Evolutionary conservation across 768 basidiomycete genomes (phyloP), one percentile per base, ranked within the genome.

Genomic region (Punctularia strigosozonata): DNA sequence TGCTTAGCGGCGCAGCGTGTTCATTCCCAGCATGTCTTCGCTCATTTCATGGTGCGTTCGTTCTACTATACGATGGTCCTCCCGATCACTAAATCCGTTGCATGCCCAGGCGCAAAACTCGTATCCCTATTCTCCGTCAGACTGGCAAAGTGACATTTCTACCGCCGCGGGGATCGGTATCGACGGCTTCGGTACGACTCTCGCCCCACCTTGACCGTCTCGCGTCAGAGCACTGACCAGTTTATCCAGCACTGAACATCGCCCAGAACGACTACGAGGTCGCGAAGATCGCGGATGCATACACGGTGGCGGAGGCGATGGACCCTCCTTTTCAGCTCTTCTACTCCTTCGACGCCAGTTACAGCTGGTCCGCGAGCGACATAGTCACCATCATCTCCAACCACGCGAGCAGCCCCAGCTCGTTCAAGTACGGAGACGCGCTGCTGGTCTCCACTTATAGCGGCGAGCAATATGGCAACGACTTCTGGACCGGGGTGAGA

Each of bases 271-370:
- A 52, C 18, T 57, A 57, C 28, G 55, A 57, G 36, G 45, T 52
- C 5, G 46, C 41, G 31, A 42, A 39, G 10, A 46, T 65, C 15
- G 51, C 52, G 2, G 52, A 52, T 31, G 64, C 64, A 7, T 66
- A 58, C 43, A 31, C 49, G 23, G 65, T 51, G 0, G 48, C 57
- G 2, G 63, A 57, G 23, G 44, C 50, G 17, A 40, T 49, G 25
- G 46, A 48, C 30, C n/a, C n/a, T n/a, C n/a, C n/a, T n/a, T 63
- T 63, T 54, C 59, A 61, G 49, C 44, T 64, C 14, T 61, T 64
- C 50, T 43, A 60, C 40, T 60, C 56, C 22, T 58, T 63, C 40
- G 63, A 63, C 43, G 59, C 61, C 59, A 49, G 51, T n/a, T 46
- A 30, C 20, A 36, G 40, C 10, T 55, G 50, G 53, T 21, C 25